Conservation (phyloP, 768 basidiomycete genomes). For the Leccinum sublutescens region DNA sequence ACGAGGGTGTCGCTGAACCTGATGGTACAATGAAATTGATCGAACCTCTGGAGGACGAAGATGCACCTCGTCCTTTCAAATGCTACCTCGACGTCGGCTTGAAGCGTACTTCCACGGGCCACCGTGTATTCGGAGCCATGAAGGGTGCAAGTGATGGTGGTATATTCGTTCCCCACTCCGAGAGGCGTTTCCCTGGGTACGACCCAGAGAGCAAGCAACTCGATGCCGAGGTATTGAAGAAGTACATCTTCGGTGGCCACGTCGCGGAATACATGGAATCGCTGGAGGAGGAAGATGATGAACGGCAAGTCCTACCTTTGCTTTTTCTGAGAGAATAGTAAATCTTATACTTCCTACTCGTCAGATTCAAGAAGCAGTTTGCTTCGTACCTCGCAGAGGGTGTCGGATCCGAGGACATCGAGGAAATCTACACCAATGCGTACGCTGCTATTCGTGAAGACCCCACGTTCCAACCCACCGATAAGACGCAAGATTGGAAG, state of each 20-base stretch:
- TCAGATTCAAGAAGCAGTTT: slow-evolving; percentile 97
- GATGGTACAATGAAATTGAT: slow-evolving; percentile 82
- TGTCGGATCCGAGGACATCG: slow-evolving; percentile 93
- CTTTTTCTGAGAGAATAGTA: background rate
- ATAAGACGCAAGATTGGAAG: slow-evolving; percentile 92
- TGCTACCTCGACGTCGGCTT: slow-evolving; percentile 98
- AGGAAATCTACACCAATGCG: slow-evolving; percentile 91
- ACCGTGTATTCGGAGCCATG: slow-evolving; percentile 96
- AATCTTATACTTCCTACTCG: slow-evolving; percentile 5
- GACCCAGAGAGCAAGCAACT: slow-evolving; percentile 91
- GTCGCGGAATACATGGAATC: slow-evolving; percentile 99
- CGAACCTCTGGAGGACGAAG: slow-evolving; percentile 87
- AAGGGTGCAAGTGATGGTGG: slow-evolving; percentile 99
- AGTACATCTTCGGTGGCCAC: slow-evolving; percentile 97
- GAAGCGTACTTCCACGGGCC: slow-evolving; percentile 95
- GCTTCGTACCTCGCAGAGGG: slow-evolving; percentile 93
- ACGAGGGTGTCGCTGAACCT: slow-evolving; percentile 90
- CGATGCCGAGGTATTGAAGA: slow-evolving; percentile 91
- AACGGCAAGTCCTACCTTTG: slow-evolving; percentile 54
- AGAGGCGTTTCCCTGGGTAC: slow-evolving; percentile 97
- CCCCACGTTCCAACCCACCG: slow-evolving; percentile 84
- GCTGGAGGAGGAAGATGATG: slow-evolving; percentile 99
- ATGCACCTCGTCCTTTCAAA: slow-evolving; percentile 98
- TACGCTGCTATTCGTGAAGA: slow-evolving; percentile 96
- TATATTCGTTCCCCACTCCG: slow-evolving; percentile 95